These are phyloP conservation scores for Rubia yunnanensis DNA, from an alignment of 257 asterid genomes.

Conservation along the genomic window DNA sequence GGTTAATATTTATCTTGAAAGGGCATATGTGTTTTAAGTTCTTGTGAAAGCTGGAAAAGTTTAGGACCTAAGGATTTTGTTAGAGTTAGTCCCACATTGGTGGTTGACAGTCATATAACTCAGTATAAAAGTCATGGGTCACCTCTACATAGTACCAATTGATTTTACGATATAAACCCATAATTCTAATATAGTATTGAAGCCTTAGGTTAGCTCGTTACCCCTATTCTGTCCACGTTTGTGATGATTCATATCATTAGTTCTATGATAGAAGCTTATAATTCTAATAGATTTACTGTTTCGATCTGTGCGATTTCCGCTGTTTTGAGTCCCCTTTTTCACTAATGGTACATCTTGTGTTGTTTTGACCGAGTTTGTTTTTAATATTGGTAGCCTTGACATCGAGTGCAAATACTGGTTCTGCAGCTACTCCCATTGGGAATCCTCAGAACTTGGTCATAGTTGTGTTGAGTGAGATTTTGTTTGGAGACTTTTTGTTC, in stretches of 20 bases:
- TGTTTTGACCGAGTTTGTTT: conserved; percentile 58
- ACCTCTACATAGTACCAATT: too few relatives aligned
- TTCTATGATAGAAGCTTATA: too few relatives aligned
- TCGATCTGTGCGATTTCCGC: too few relatives aligned
- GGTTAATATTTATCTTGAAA: conserved; percentile 76
- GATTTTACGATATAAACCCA: too few relatives aligned
- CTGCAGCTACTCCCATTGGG: conserved; percentile 86
- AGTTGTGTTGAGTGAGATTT: conserved; percentile 59
- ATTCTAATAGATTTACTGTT: too few relatives aligned
- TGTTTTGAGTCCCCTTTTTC: conserved; percentile 73
- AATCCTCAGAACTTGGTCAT: conserved; percentile 92
- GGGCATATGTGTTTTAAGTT: conserved; percentile 85
- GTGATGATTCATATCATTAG: too few relatives aligned
- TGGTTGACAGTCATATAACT: too few relatives aligned
- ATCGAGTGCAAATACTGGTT: conserved; percentile 86
- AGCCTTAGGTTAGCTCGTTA: too few relatives aligned
- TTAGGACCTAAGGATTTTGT: conserved; percentile 75
- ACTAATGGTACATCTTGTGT: conserved; percentile 89
- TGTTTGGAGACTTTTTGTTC: conserved; percentile 48
- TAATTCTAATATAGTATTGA: too few relatives aligned
- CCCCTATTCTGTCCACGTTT: too few relatives aligned
- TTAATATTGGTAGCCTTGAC: conserved; percentile 84
- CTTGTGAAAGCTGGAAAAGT: conserved; percentile 69
- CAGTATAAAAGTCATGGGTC: too few relatives aligned
- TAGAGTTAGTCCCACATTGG: too few relatives aligned